phyloP scores from a whole-genome alignment of 2,329 filamentous ascomycete species.

The Cordyceps cateniannulata region DNA sequence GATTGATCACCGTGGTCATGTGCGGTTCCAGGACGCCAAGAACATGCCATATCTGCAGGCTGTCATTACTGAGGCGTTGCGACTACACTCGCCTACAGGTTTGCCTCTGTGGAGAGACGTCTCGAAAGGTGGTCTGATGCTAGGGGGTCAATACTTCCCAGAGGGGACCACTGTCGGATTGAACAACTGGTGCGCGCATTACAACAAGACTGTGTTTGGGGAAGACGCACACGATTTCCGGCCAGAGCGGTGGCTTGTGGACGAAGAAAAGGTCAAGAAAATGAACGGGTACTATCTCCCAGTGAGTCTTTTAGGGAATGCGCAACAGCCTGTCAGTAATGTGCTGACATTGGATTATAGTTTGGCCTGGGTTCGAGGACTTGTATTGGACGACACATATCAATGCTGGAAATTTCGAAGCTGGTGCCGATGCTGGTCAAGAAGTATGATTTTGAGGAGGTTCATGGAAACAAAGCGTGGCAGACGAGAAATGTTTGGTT shows the following conservation, averaged over 20 bases:
- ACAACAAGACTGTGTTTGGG: slow-evolving; percentile 25
- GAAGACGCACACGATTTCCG: slow-evolving; percentile 28
- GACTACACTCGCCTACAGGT: slow-evolving; percentile 42
- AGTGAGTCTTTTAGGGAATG: slow-evolving; percentile 16
- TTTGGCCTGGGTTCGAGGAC: slow-evolving; percentile 36
- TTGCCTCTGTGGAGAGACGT: slow-evolving; percentile 44
- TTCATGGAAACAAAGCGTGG: slow-evolving; percentile 20
- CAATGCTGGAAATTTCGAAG: slow-evolving; percentile 37
- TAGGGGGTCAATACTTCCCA: slow-evolving; percentile 29
- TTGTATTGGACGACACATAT: slow-evolving; percentile 38
- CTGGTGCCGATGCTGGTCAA: slow-evolving; percentile 32
- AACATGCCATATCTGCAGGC: slow-evolving; percentile 46
- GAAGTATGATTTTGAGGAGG: slow-evolving; percentile 27
- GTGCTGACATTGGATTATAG: slow-evolving; percentile 15
- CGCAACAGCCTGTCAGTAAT: background rate
- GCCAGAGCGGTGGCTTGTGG: slow-evolving; percentile 36
- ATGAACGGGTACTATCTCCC: slow-evolving; percentile 26
- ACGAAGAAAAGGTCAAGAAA: slow-evolving; percentile 19
- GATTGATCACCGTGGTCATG: slow-evolving; percentile 10
- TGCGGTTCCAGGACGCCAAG: slow-evolving; percentile 31
- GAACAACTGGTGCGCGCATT: slow-evolving; percentile 31
- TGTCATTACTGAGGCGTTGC: slow-evolving; percentile 45
- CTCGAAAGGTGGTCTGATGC: slow-evolving; percentile 34
- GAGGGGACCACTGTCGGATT: slow-evolving; percentile 28
- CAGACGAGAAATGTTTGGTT: slow-evolving; percentile 34